Percentiles rank a stretch among this genome's conserved stretches.
phyloP scores from a whole-genome alignment of 106 monocot genomes.

The Posidonia australis region DNA sequence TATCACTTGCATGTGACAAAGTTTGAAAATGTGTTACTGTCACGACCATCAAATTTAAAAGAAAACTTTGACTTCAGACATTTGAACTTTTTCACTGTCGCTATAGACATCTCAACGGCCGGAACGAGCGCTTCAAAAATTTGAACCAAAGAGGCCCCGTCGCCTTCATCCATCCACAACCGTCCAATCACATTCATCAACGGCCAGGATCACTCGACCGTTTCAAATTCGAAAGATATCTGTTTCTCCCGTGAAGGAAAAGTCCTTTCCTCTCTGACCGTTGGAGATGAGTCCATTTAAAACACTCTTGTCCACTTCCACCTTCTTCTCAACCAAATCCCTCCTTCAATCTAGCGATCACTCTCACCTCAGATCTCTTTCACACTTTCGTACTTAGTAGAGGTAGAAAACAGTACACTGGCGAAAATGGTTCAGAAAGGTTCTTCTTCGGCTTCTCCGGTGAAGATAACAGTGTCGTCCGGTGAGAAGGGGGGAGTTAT shows the following conservation, averaged over 20 bases:
- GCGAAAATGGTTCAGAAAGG: conserved; percentile 28
- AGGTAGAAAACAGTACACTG: not conserved
- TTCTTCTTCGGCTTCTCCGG: conserved; percentile 35
- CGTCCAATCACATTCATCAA: conserved; percentile 1
- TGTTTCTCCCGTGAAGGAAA: no score
- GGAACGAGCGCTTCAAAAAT: no score
- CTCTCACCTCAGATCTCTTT: conserved; percentile 1
- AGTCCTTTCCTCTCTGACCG: not conserved
- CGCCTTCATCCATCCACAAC: not conserved
- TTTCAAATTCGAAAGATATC: not conserved
- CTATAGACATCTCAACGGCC: no score
- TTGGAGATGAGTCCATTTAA: conserved; percentile 3
- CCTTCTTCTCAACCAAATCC: not conserved
- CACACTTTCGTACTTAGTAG: not conserved
- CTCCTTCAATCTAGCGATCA: not conserved
- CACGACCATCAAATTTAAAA: no score
- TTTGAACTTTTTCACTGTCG: no score
- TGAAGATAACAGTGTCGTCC: conserved; percentile 55
- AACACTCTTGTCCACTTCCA: not conserved
- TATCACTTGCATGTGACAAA: no score
- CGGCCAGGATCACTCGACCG: conserved; percentile 13
- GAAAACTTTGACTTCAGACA: no score
- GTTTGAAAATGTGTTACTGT: no score
- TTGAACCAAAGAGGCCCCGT: no score
- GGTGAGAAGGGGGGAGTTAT: conserved; percentile 13